Conservation (phyloP, 352 stramenopile genomes). For the Pythium dissimile region DNA sequence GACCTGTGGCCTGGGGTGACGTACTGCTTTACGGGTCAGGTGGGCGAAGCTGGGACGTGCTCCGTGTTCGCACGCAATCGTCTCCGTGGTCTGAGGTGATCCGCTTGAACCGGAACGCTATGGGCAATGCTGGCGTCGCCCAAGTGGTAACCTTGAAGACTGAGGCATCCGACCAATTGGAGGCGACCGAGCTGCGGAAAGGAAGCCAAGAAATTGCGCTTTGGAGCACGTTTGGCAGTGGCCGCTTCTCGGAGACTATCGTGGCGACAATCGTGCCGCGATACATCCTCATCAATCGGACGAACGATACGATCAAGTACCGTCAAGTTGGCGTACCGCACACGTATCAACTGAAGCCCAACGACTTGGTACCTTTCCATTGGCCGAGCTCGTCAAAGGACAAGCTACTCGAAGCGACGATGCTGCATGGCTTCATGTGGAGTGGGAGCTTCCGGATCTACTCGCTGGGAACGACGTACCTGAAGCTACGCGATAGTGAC, state of each 20-base stretch:
- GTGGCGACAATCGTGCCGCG: constrained; percentile 82
- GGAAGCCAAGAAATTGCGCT: constrained; percentile 78
- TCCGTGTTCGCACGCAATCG: constrained; percentile 69
- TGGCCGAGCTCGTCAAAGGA: constrained; percentile 73
- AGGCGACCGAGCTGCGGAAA: constrained; percentile 58
- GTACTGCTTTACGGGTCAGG: constrained; percentile 71
- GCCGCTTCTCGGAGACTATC: constrained; percentile 82
- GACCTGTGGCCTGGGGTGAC: constrained; percentile 75
- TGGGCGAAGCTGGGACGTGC: constrained; percentile 80
- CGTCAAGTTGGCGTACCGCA: constrained; percentile 72
- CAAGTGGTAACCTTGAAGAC: constrained; percentile 85
- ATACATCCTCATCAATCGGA: constrained; percentile 88
- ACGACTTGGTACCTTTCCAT: constrained; percentile 83
- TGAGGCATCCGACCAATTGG: constrained; percentile 50
- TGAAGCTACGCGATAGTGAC: constrained; percentile 77
- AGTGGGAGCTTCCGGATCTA: constrained; percentile 85
- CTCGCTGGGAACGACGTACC: constrained; percentile 80
- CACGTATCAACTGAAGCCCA: constrained; percentile 63
- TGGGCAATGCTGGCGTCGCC: constrained; percentile 85
- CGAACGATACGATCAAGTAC: constrained; percentile 80
- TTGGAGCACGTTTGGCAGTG: constrained; percentile 83
- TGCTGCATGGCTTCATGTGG: constrained; percentile 80
- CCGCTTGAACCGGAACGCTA: constrained; percentile 82
- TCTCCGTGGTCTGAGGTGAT: constrained; percentile 85
- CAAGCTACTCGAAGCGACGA: constrained; percentile 82